Evolutionary conservation across 768 basidiomycete genomes (phyloP).

Genomic region (Naematelia encephala): DNA sequence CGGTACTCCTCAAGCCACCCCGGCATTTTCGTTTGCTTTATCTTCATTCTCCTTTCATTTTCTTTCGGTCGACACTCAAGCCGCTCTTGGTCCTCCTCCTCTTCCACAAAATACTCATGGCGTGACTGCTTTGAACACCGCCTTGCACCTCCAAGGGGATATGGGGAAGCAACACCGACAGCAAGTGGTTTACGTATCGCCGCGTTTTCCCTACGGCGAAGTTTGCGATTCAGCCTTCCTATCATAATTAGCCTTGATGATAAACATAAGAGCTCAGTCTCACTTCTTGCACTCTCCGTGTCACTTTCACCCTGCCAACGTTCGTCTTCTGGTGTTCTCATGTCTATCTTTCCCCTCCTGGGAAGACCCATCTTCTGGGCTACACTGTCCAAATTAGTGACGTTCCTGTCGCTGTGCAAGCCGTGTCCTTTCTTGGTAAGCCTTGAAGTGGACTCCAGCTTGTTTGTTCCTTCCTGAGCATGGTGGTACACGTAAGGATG

Average conservation of each 20-base stretch:
- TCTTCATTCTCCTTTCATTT: neutral
- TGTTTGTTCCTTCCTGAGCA: neutral
- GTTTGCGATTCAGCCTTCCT: constrained; percentile 25
- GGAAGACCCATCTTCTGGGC: neutral
- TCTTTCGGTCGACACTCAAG: neutral
- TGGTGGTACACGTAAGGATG: constrained; percentile 4
- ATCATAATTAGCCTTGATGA: neutral
- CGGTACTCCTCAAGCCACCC: neutral
- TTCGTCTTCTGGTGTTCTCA: neutral
- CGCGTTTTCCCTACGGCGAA: constrained; percentile 24
- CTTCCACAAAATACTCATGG: neutral
- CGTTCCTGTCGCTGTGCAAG: neutral
- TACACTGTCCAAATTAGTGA: too few species aligned
- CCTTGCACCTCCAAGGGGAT: neutral
- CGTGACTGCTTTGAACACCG: neutral
- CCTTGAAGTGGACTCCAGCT: constrained; percentile 1
- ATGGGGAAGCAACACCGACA: neutral
- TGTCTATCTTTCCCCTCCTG: neutral
- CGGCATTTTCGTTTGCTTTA: neutral
- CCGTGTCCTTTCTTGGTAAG: neutral
- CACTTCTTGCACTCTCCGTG: constrained; percentile 13
- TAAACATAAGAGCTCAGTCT: neutral
- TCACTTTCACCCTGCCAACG: constrained; percentile 3
- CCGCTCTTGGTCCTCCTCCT: neutral
- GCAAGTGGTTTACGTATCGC: constrained; percentile 14